Base-by-base conservation (phyloP, 2,329 filamentous ascomycete genomes). In the Penicillium sp. region DNA sequence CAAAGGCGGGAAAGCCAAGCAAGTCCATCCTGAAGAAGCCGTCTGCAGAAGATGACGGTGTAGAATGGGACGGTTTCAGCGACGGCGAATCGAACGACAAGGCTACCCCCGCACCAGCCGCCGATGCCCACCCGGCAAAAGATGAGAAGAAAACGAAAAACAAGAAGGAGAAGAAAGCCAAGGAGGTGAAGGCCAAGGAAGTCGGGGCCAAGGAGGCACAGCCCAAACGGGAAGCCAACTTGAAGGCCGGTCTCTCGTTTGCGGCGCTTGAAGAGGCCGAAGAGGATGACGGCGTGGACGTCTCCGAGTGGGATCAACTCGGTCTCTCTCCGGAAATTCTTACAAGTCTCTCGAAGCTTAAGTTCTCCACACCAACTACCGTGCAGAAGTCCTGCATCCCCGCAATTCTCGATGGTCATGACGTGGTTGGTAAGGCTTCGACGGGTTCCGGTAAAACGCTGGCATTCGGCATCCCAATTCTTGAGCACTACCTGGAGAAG, bases 401-500 rank as follows among this genome's bases (percentile, higher is more conserved):
- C 0, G 85, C 90, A 55, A 90, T 97, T 48, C 74, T 94, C 20
- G 85, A 86, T 5, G 94, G 94, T 0, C 90, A 91, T 72, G 94
- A 99, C 75, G 89, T 98, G 15, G 90, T 99, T 64, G 95, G 95
- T 43, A 99, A 99, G 78, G 95, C 95, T 1, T 90, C 94, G 11
- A 99, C 95, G 0, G 95, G 95, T 65, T 98, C 95, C 14, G 95
- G 95, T 68, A 99, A 99, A 78, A 99, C 95, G 0, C 81, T 99
- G 47, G 94, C 95, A 0, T 99, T 96, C 75, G 92, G 90, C 1
- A 92, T 99, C 63, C 95, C 95, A 0, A 95, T 99, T 57, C 81
- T 98, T 10, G 93, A 99, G 75, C 83, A 85, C 57, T 97, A 89
- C 82, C 78, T 99, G 6, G 83, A 85, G 60, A 71, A 72, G 57